Conservation (phyloP, 805 yeast genomes). For the Sugiyamaella lignohabitans region DNA sequence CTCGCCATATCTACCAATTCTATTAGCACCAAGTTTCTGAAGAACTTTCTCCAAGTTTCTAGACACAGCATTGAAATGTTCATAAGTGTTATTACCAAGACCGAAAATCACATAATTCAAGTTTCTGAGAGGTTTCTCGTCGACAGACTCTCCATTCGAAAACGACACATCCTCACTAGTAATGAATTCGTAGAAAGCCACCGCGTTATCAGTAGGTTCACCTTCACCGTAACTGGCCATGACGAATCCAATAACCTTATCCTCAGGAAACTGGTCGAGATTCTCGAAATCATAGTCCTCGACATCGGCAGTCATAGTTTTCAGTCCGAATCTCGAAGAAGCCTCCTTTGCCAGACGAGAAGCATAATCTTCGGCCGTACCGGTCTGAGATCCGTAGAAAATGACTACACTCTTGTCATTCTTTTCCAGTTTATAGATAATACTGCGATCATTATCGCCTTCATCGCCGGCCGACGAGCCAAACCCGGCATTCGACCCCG, state of each 20-base stretch:
- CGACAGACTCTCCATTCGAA: conserved; percentile 28
- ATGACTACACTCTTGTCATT: conserved; percentile 72
- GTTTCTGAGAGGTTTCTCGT: conserved; percentile 39
- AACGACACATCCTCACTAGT: conserved; percentile 47
- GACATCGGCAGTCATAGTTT: conserved; percentile 78
- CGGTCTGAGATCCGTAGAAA: conserved; percentile 93
- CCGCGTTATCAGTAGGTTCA: conserved; percentile 95
- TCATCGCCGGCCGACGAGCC: conserved; percentile 20
- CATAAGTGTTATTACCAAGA: conserved; percentile 91
- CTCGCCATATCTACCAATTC: conserved; percentile 72
- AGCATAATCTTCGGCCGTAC: conserved; percentile 97
- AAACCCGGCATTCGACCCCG: conserved; percentile 17
- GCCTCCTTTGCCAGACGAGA: conserved; percentile 85
- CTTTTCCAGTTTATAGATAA: conserved; percentile 37
- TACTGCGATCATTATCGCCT: conserved; percentile 21
- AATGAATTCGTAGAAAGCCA: conserved; percentile 64
- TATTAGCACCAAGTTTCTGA: conserved; percentile 59
- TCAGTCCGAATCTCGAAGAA: conserved; percentile 70
- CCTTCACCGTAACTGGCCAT: conserved; percentile 98
- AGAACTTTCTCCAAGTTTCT: conserved; percentile 47
- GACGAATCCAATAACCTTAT: conserved; percentile 62
- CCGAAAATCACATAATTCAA: conserved; percentile 77
- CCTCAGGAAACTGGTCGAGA: conserved; percentile 54
- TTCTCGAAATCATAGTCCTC: conserved; percentile 84
- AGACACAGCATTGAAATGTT: conserved; percentile 78